phyloP scores from a whole-genome alignment of 192 early-diverging fungal genomes.

The Spizellomyces punctatus region DNA sequence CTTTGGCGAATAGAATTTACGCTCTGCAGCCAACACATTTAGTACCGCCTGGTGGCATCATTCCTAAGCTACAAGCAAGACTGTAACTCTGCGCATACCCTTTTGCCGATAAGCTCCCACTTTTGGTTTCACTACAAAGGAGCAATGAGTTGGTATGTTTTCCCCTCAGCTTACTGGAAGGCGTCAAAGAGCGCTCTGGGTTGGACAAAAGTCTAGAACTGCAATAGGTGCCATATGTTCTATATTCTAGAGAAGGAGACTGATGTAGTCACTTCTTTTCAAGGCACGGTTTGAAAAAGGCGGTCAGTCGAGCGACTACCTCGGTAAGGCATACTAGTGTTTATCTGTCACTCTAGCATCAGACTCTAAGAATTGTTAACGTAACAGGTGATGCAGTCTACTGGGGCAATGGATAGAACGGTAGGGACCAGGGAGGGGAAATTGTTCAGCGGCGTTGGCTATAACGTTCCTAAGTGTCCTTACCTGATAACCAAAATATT shows the following conservation, averaged over 20 bases:
- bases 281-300: conserved; percentile 84
- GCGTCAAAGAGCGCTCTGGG: neutral
- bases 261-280: neutral
- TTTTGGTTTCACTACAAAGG: neutral
- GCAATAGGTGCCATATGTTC: too few relatives aligned
- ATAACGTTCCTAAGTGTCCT: neutral
- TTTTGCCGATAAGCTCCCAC: too few relatives aligned
- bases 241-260: neutral
- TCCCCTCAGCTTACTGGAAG: neutral
- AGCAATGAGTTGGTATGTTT: neutral
- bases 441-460: neutral
- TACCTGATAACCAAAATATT: neutral
- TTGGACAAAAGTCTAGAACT: too few relatives aligned
- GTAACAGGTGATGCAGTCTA: conserved; percentile 70
- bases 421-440: conserved; percentile 12
- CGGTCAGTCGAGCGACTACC: conserved; percentile 74
- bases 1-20: too few relatives aligned
- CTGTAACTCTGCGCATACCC: too few relatives aligned
- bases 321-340: neutral
- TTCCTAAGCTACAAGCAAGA: too few relatives aligned
- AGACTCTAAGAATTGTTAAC: neutral
- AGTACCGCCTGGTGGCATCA: too few relatives aligned
- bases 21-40: too few relatives aligned
- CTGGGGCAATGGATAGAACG: conserved; percentile 77
- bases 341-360: neutral